Conservation (phyloP, 2,329 filamentous ascomycete species). For the Aspergillus fumigatus region DNA sequence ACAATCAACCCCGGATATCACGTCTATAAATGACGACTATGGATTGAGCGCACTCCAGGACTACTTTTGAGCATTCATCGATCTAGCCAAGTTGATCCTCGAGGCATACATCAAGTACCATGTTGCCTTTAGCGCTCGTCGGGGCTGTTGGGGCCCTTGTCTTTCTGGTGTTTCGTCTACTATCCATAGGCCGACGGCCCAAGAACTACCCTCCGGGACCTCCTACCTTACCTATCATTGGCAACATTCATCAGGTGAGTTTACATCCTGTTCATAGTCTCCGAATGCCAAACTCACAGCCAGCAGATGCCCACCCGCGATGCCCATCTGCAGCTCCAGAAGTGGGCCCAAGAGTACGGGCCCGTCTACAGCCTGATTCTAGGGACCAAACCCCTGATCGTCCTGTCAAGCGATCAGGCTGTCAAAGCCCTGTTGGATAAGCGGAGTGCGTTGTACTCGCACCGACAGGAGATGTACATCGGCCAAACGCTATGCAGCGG, state of each 20-base stretch:
- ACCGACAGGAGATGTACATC: constrained; percentile 44
- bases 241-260: constrained; percentile 44
- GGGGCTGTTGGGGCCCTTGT: neutral
- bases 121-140: neutral
- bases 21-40: neutral
- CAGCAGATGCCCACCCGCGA: constrained; percentile 40
- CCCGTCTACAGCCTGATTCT: constrained; percentile 51
- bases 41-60: neutral
- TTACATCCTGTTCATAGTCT: neutral
- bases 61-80: too few species aligned
- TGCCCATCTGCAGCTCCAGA: constrained; percentile 45
- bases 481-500: constrained; percentile 33
- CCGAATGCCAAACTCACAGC: neutral
- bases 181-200: constrained; percentile 23
- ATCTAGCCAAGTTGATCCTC: neutral
- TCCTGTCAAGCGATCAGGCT: constrained; percentile 43
- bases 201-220: constrained; percentile 46
- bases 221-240: constrained; percentile 48
- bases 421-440: constrained; percentile 53
- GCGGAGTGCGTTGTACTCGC: constrained; percentile 47
- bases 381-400: constrained; percentile 45
- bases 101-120: neutral
- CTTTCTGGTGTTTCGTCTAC: neutral
- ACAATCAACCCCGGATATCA: neutral
- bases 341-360: constrained; percentile 52